These are phyloP conservation scores for Candida pseudocylindracea DNA, from an alignment of 1,139 yeast species.

Conservation along the genomic window DNA sequence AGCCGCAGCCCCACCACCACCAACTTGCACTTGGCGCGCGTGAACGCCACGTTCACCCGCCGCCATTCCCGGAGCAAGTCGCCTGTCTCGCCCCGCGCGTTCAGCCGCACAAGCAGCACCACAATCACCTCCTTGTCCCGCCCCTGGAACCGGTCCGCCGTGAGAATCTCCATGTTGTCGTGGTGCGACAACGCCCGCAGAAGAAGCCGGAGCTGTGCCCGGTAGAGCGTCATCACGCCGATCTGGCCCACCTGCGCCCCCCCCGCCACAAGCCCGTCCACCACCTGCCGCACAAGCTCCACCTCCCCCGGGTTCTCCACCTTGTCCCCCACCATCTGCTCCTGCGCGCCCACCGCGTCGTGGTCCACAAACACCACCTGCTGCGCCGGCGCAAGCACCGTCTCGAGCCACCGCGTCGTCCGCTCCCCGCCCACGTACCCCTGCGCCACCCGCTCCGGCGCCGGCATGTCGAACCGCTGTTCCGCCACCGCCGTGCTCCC, in stretches of 20 bases:
- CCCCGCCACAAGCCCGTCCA: constrained; percentile 29
- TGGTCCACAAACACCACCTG: constrained; percentile 65
- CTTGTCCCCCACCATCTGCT: constrained; percentile 36
- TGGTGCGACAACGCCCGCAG: constrained; percentile 16
- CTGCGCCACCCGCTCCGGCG: background rate
- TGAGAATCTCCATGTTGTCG: constrained; percentile 45
- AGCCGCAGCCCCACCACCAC: constrained; percentile 58
- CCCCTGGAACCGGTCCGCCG: constrained; percentile 95
- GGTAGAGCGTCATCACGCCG: constrained; percentile 78
- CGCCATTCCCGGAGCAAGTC: constrained; percentile 75
- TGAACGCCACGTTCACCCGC: constrained; percentile 81
- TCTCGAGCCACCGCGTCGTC: constrained; percentile 10
- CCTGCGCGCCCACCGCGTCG: constrained; percentile 41
- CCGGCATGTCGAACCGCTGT: constrained; percentile 19
- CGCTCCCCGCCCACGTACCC: background rate
- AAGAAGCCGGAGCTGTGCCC: constrained; percentile 52
- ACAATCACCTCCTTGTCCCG: constrained; percentile 83
- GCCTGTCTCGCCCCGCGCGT: constrained; percentile 45
- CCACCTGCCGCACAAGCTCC: constrained; percentile 33
- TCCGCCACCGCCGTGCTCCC: constrained; percentile 45
- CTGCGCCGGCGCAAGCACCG: constrained; percentile 11
- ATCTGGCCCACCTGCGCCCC: constrained; percentile 41
- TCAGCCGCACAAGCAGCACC: constrained; percentile 72
- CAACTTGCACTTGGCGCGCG: constrained; percentile 72
- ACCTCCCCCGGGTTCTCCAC: constrained; percentile 59